Evolutionary conservation across 208 protist genomes (phyloP).

Genomic region (Leishmania tarentolae): DNA sequence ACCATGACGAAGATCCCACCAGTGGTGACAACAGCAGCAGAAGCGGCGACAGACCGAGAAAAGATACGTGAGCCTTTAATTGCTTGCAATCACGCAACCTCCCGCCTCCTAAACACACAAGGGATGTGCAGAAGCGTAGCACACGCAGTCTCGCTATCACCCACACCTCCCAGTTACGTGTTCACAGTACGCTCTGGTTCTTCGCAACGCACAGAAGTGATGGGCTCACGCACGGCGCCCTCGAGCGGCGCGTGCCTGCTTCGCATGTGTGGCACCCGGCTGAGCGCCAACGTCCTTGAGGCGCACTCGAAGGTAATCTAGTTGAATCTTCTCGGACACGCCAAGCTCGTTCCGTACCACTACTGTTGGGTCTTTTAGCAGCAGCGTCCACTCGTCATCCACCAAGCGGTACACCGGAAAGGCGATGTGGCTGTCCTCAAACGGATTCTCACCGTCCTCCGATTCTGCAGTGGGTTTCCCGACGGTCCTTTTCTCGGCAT

Average conservation of each 20-base stretch:
- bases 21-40: not conserved
- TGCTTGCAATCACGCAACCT: not conserved
- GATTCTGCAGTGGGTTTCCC: not conserved
- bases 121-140: not conserved
- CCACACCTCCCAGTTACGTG: not conserved
- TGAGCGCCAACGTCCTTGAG: constrained; percentile 30
- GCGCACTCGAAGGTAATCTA: constrained; percentile 80
- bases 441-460: not conserved
- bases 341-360: constrained; percentile 68
- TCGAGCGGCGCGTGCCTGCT: not conserved
- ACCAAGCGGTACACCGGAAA: constrained; percentile 79
- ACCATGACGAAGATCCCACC: not conserved
- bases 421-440: constrained; percentile 37
- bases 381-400: constrained; percentile 83
- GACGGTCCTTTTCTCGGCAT: not conserved
- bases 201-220: not conserved
- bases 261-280: constrained; percentile 6
- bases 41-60: not conserved
- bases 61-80: not conserved
- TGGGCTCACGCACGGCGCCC: constrained; percentile 6
- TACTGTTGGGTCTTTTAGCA: constrained; percentile 79
- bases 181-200: not conserved
- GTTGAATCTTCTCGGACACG: constrained; percentile 53
- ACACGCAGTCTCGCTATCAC: not conserved
- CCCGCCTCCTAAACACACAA: not conserved